Percentiles rank a stretch among this genome's conserved stretches.
Evolutionary conservation across 116 monocot species (phyloP).

Genomic region (Zostera marina): DNA sequence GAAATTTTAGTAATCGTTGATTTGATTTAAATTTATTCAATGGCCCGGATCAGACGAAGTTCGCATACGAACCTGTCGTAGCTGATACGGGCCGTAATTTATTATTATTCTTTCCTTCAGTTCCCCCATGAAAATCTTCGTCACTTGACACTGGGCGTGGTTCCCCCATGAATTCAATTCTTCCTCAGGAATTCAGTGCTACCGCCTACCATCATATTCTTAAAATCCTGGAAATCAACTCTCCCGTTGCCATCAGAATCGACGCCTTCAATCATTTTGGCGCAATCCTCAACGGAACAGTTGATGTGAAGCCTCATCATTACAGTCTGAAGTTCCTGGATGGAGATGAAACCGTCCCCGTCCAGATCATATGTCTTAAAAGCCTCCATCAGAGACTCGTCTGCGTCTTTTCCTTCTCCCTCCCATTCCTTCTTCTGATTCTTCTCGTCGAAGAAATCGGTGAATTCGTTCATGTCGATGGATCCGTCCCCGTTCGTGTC

Average conservation of each 20-base stretch:
- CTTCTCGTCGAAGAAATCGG: not conserved
- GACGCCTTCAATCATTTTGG: not conserved
- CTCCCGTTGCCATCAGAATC: not conserved
- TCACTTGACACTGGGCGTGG: no score
- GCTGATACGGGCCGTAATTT: no score
- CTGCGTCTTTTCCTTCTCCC: not conserved
- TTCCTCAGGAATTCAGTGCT: no score
- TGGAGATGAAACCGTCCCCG: not conserved
- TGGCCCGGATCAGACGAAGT: no score
- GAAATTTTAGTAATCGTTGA: no score
- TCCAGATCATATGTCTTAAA: not conserved
- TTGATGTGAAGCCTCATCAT: not conserved
- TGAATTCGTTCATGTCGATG: slow-evolving; percentile 11
- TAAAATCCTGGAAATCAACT: not conserved
- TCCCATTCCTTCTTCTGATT: no score
- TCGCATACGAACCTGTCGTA: no score
- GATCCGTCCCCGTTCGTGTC: slow-evolving; percentile 33
- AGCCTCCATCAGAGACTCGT: not conserved
- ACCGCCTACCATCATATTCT: no score
- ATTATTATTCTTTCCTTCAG: no score
- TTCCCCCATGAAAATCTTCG: no score
- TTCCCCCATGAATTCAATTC: no score
- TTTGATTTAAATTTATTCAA: no score
- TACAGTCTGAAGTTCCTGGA: not conserved
- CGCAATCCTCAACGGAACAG: not conserved